Evolutionary conservation across 2,329 filamentous ascomycete species (phyloP), one percentile per base, ranked within the genome.

Genomic region (Penicillium brasilianum): DNA sequence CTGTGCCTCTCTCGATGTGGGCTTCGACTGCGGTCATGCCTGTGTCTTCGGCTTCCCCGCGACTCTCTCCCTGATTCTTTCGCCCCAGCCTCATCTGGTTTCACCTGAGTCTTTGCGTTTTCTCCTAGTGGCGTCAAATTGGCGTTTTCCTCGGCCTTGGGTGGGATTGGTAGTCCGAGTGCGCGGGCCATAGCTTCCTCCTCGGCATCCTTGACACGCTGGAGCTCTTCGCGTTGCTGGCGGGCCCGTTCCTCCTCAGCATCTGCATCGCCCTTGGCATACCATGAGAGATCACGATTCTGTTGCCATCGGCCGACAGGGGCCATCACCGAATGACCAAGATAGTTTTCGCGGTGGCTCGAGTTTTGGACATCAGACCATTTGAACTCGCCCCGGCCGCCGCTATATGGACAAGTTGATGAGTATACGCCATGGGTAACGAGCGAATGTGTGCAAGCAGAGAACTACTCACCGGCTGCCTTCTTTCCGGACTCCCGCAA

Each of bases 341-440:
- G 89, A 76, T 90, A 90, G 75, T 89, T 97, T 78, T 99, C 93
- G 77, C 95, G 93, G 73, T 97, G 93, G 22, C 85, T 81, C 53
- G 93, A 96, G 66, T 84, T 88, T 75, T 94, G 90, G 73, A 99
- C 94, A 69, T 97, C 93, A 67, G 94, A 91, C 95, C 95, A 98
- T 80, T 89, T 93, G 82, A 99, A 99, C 77, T 97, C 93, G 78
- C 90, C 90, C 74, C 84, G 85, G 62, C 95, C 95, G 72, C 95
- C 95, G 68, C 95, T 85, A 63, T 39, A 55, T 49, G 22, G 53
- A 58, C 44, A 14, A 53, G 44, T 68, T 62, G 66, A 60, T 32
- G 14, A 36, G 28, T 41, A 36, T 43, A 16, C 13, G 10, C 18
- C 14, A 11, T 5, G 14, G 54, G 22, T 16, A 32, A 41, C 2